Base-by-base conservation (phyloP, 179 eudicot species). In the Spinacia oleracea region DNA sequence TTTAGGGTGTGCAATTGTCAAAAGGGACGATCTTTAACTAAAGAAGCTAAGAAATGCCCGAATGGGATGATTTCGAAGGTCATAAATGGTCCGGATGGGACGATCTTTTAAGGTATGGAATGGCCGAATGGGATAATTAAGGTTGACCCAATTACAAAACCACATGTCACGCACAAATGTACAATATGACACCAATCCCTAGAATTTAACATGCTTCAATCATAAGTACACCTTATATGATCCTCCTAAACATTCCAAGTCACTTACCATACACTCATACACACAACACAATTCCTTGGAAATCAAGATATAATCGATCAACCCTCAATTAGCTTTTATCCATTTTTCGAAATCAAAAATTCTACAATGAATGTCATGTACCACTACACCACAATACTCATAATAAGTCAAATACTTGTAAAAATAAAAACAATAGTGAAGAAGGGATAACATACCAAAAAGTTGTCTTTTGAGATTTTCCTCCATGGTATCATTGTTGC, bases 401-500 rank as follows among this genome's bases (percentile, higher is more conserved):
- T n/a, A 75, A 42, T 25, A 25, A 53, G 56, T 21, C 4, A 16
- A 51, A 16, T 0, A 4, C 58, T 15, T 15, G 25, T 2, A 56
- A 56, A 21, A 5, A 1, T 2, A 35, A 34, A 29, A 72, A n/a
- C 29, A 45, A 48, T 31, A 51, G 34, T 34, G 4, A 77, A 38
- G 9, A 58, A 50, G 20, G n/a, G 51, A 31, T 38, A 55, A 73
- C 83, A 75, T 92, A 96, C 99, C 98, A 84, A 96, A 96, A 53
- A 96, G 92, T 74, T 92, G 93, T 73, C 98, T 84, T 81, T 90
- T 84, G 83, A 96, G 92, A 82, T 96, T 91, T 82, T 96, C 99
- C 80, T 92, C 91, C 99, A 96, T 96, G 35, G 99, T 96, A 82
- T 96, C 99, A 81, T 96, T 94, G 85, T 96, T 96, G 76, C 99